Conservation (phyloP, 345 rosid species). For the Luvunga scandens region DNA sequence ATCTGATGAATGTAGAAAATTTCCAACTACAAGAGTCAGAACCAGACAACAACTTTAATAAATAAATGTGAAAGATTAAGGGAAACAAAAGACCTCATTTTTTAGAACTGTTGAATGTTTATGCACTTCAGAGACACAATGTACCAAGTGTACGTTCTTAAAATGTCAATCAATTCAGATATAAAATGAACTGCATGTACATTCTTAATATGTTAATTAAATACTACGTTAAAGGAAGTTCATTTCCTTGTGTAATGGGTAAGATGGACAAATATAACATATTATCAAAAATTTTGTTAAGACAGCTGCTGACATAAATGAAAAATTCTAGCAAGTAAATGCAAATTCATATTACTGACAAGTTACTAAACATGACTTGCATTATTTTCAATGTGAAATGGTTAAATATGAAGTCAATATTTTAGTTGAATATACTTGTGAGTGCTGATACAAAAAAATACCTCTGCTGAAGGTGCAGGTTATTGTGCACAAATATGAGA, state of each 20-base stretch:
- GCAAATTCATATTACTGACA: neutral
- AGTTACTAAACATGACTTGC: neutral
- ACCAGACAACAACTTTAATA: neutral
- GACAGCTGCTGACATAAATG: neutral
- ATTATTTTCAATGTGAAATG: neutral
- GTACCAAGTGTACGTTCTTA: neutral
- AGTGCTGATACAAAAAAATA: neutral
- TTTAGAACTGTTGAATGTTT: neutral
- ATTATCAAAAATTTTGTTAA: neutral
- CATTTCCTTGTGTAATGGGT: neutral
- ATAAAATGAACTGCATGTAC: neutral
- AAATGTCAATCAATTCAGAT: neutral
- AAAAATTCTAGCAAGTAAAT: neutral
- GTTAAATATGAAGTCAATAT: neutral
- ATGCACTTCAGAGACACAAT: neutral
- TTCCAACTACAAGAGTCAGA: neutral
- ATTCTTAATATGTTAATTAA: neutral
- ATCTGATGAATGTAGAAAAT: neutral
- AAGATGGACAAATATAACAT: neutral
- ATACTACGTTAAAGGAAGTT: neutral
- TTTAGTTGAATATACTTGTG: neutral
- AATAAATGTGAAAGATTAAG: neutral
- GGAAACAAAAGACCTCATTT: neutral
- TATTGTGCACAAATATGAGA: slow-evolving; percentile 25
- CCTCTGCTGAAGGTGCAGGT: slow-evolving; percentile 32